Evolutionary conservation across 2,329 filamentous ascomycete species (phyloP), one percentile per base, ranked within the genome.

Genomic region (Fusarium begoniae): DNA sequence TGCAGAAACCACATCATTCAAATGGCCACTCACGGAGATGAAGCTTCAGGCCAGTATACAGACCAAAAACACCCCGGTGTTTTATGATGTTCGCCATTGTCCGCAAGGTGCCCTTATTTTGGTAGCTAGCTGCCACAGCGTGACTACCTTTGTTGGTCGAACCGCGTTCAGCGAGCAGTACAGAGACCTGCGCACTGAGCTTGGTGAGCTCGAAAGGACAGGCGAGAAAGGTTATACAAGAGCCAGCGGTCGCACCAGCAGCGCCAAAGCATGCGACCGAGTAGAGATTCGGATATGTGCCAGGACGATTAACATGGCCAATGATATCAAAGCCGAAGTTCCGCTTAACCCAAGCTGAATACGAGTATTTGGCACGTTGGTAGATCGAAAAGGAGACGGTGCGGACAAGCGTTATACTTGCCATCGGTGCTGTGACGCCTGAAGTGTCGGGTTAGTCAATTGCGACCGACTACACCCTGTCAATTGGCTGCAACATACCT

Each of bases 161-260:
- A 20, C 81, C 81, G 12, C 82, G 80, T 64, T 84, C 81, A 24
- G 92, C 92, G 84, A 95, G 90, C 67, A 96, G 85, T 17, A 95
- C 92, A 4, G 94, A 95, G 26, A 96, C 92, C 81, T 97, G 94
- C 22, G 94, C 93, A 81, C 93, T 95, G 67, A 96, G 87, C 82
- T 97, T 97, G n/a, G 93, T 95, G 81, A 97, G 87, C 82, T 97
- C 94, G 80, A 97, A 97, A 3, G 94, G 94, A 79, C 94, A 97
- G 75, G 94, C 93, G 76, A 96, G 90, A 57, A 93, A 87, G 14
- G 94, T 95, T 63, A 96, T 95, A 69, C 90, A 88, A 28, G 92
- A 94, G 63, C 94, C 94, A 57, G 94, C 92, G 18, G 92, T 93
- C 45, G 93, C 93, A 57, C 94, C 94, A 48, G 94, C 92, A 17